These are phyloP conservation scores for Boletus huronensis DNA, from an alignment of 768 basidiomycete genomes.

Conservation along the genomic window DNA sequence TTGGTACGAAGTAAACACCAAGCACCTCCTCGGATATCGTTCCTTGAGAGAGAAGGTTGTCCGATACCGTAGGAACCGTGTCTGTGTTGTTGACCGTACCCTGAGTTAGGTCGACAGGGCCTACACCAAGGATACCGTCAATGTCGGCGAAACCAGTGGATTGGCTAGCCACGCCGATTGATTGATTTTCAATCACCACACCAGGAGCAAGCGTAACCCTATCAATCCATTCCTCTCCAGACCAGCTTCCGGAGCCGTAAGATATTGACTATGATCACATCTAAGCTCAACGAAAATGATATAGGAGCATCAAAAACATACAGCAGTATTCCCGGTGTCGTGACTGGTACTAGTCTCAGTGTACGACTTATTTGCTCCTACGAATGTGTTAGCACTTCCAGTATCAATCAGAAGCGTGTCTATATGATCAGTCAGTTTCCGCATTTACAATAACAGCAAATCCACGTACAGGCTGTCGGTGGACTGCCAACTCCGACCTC, in stretches of 20 bases:
- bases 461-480: slow-evolving; percentile 23
- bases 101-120: slow-evolving; percentile 33
- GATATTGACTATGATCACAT: not conserved
- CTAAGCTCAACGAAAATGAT: not conserved
- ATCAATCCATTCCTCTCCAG: slow-evolving; percentile 14
- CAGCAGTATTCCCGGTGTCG: slow-evolving; percentile 21
- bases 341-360: slow-evolving; percentile 2
- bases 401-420: slow-evolving; percentile 31
- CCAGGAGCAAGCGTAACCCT: slow-evolving; percentile 4
- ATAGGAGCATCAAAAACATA: not conserved
- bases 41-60: slow-evolving; percentile 31
- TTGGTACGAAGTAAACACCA: slow-evolving; percentile 32
- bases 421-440: slow-evolving; percentile 3
- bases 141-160: slow-evolving; percentile 26
- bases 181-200: slow-evolving; percentile 21
- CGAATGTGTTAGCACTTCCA: slow-evolving; percentile 31
- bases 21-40: slow-evolving; percentile 26
- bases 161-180: slow-evolving; percentile 33
- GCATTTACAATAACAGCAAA: not conserved
- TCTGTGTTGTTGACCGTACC: slow-evolving; percentile 15
- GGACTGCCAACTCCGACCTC: slow-evolving; percentile 29
- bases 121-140: slow-evolving; percentile 39
- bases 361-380: slow-evolving; percentile 21
- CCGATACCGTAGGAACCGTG: slow-evolving; percentile 32
- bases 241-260: slow-evolving; percentile 6